Evolutionary conservation across 1,284 basidiomycete species (phyloP), one percentile per base, ranked within the genome.

Genomic region (Fomitopsis schrenkii): DNA sequence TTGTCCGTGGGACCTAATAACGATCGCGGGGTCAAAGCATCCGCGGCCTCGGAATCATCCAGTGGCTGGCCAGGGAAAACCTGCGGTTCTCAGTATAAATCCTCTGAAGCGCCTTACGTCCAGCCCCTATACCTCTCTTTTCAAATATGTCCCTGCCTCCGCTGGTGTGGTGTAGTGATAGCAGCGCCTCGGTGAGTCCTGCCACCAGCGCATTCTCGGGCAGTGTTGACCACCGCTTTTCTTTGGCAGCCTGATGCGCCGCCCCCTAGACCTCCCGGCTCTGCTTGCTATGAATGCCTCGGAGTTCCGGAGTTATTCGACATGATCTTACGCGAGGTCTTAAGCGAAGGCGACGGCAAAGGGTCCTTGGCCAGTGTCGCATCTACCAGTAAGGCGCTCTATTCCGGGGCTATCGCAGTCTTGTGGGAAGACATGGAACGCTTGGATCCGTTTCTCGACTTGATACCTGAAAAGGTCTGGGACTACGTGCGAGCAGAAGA

Each of bases 301-400:
- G 19, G 17, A 7, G 30, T 59, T 19, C n/a, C 10, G 17, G 58
- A 59, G 41, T 5, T 59, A 14, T 55, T 35, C 30, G 52, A 55
- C 19, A 8, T 54, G 10, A 46, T 59, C 17, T 17, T 55, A 1
- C 28, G 30, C 6, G 30, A 33, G 1, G 38, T 55, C 28, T 46
- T 45, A n/a, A 38, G 36, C 17, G 41, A 59, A 15, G 58, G 58
- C 14, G n/a, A 26, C 36, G 58, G 58, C 5, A 54, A 38, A 28
- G 52, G 58, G 5, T 45, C 58, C 9, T 28, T 59, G 4, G 58
- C 58, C 17, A 45, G 30, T 38, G 28, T 59, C 14, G 58, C 58
- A 5, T 9, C n/a, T 19, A 55, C 58, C 10, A 54, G 58, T 48
- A 30, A 46, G 52, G 19, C 26, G 30, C 44, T 59, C 30, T 14